Conservation (phyloP, 768 basidiomycete genomes). For the Tulasnella sp. region DNA sequence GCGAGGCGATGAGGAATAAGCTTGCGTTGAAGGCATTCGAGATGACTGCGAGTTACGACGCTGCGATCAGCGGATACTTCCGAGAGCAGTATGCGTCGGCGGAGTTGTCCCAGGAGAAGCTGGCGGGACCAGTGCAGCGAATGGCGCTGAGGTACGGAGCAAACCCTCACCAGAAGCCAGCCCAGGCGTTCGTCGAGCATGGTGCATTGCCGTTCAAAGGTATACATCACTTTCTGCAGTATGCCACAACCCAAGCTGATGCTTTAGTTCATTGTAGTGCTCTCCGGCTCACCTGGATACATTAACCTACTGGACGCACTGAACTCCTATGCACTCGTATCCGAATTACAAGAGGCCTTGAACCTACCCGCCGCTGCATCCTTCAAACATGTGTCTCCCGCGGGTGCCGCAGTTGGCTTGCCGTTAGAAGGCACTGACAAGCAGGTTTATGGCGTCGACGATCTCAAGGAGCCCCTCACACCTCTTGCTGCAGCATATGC, state of each 20-base stretch:
- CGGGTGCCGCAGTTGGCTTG: constrained; percentile 88
- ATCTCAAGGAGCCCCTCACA: constrained; percentile 81
- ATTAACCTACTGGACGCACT: constrained; percentile 97
- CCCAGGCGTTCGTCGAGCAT: constrained; percentile 84
- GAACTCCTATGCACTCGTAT: constrained; percentile 93
- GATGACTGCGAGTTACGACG: constrained; percentile 90
- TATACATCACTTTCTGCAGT: constrained; percentile 25
- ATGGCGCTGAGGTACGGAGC: constrained; percentile 87
- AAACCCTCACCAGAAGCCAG: constrained; percentile 98
- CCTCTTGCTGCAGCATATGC: constrained; percentile 90
- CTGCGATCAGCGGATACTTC: constrained; percentile 93
- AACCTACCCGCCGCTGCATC: constrained; percentile 90
- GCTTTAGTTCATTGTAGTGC: constrained; percentile 37
- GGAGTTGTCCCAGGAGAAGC: constrained; percentile 50
- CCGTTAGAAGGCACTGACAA: constrained; percentile 75
- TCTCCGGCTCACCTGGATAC: constrained; percentile 92
- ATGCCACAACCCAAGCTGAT: neutral
- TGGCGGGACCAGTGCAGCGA: constrained; percentile 66
- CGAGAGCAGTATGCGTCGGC: constrained; percentile 86
- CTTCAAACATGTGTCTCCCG: constrained; percentile 99
- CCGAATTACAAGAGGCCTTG: constrained; percentile 81
- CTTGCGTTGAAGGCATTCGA: constrained; percentile 96
- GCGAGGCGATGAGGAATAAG: constrained; percentile 56
- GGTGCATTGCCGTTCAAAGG: constrained; percentile 93
- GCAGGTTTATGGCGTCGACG: constrained; percentile 92